Conservation (phyloP, 495 filamentous ascomycete genomes). For the Penicillium daleae region DNA sequence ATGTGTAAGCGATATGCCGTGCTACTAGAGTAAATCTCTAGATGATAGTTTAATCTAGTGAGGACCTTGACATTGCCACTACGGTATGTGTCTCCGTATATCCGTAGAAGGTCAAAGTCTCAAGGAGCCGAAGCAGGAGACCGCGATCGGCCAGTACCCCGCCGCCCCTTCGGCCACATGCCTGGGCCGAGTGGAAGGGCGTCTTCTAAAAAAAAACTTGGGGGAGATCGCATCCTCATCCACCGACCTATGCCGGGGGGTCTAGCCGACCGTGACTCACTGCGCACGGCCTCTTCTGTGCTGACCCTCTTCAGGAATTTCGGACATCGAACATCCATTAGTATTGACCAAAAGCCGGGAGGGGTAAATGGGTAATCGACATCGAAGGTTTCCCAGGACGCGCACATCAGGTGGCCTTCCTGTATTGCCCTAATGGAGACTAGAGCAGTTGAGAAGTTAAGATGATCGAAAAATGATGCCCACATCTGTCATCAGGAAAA, state of each 20-base stretch:
- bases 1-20: not conserved
- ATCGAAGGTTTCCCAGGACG: not conserved
- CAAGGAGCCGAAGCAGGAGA: not conserved
- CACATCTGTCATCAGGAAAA: constrained; percentile 1
- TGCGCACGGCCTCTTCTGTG: constrained; percentile 20
- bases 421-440: constrained; percentile 12
- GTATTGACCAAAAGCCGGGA: not conserved
- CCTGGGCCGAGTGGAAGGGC: constrained; percentile 4
- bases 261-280: constrained; percentile 32
- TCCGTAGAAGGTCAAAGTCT: not conserved
- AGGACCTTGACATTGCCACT: too few species aligned
- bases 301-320: constrained; percentile 1
- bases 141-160: constrained; percentile 21
- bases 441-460: constrained; percentile 10
- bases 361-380: not conserved
- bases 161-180: constrained; percentile 22
- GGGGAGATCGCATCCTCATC: constrained; percentile 8
- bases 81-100: too few species aligned
- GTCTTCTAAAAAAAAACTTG: not conserved
- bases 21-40: not conserved
- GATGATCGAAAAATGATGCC: constrained; percentile 27
- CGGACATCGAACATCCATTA: not conserved
- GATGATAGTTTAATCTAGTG: not conserved
- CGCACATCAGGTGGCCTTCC: constrained; percentile 17
- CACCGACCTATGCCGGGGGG: constrained; percentile 10